Percentiles rank a stretch among this genome's conserved stretches.
phyloP scores from a whole-genome alignment of 768 basidiomycete genomes.

The Suillus alpinus region DNA sequence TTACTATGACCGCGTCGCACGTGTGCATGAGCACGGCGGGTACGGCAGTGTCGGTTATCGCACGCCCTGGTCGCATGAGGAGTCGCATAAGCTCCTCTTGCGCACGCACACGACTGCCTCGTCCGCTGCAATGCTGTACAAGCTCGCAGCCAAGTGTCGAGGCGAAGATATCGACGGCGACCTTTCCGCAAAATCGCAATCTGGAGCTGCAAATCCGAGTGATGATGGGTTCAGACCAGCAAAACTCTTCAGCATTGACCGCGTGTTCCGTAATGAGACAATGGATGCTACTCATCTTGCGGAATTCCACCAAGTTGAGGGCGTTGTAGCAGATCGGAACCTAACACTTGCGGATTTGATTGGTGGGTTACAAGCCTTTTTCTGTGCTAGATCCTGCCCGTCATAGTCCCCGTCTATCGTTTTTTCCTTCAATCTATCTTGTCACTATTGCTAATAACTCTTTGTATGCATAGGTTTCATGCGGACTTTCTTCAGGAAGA shows the following conservation, averaged over 20 bases:
- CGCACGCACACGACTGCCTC: conserved; percentile 97
- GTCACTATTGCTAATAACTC: not conserved
- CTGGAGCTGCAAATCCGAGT: conserved; percentile 15
- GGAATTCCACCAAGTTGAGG: conserved; percentile 99
- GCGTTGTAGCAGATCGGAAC: conserved; percentile 92
- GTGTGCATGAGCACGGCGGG: conserved; percentile 82
- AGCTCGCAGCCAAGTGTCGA: conserved; percentile 82
- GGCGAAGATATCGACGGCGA: conserved; percentile 44
- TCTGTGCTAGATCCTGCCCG: not conserved
- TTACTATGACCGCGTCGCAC: conserved; percentile 84
- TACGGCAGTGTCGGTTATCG: conserved; percentile 96
- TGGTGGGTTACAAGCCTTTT: conserved; percentile 46
- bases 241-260: conserved; percentile 95
- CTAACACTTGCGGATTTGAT: conserved; percentile 94
- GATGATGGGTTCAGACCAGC: conserved; percentile 85
- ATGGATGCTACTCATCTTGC: conserved; percentile 98
- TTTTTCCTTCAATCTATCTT: not conserved
- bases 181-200: conserved; percentile 12
- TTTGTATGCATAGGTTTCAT: conserved; percentile 72
- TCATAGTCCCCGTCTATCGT: not conserved
- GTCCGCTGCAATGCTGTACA: conserved; percentile 90
- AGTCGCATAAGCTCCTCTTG: conserved; percentile 87
- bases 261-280: conserved; percentile 98
- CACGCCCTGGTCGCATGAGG: conserved; percentile 91
- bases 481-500: conserved; percentile 97